These are phyloP conservation scores for Euphorbia neoarborescens DNA, from an alignment of 441 rosid genomes.

Conservation along the genomic window DNA sequence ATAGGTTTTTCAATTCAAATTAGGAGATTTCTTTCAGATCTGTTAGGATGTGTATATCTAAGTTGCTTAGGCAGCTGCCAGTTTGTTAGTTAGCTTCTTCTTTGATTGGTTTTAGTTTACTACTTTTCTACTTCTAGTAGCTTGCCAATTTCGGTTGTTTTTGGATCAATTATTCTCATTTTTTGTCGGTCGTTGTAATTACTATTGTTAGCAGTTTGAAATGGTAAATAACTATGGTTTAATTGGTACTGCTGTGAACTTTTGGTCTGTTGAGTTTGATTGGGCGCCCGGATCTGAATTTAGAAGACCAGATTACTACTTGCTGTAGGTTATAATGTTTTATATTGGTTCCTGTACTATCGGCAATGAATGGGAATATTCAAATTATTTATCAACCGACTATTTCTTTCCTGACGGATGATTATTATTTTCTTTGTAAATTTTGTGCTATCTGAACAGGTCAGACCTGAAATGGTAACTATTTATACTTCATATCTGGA, in stretches of 20 bases:
- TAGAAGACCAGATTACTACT: neutral
- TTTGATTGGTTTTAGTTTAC: neutral
- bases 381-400: neutral
- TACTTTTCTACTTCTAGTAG: neutral
- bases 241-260: neutral
- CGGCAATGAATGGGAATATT: neutral
- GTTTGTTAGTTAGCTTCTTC: neutral
- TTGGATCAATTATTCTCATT: neutral
- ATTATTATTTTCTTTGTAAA: no score
- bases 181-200: neutral
- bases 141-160: neutral
- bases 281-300: conserved; percentile 7
- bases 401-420: conserved; percentile 8
- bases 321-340: neutral
- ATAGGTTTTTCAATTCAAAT: neutral
- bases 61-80: conserved; percentile 3
- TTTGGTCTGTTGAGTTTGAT: neutral
- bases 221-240: neutral
- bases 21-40: conserved; percentile 12
- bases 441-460: conserved; percentile 9
- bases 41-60: neutral
- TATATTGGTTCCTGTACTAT: neutral
- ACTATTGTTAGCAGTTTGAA: no score
- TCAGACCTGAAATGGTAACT: conserved; percentile 15
- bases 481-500: neutral